Evolutionary conservation across 768 basidiomycete genomes (phyloP).

Genomic region (Pulveroboletus ravenelii): DNA sequence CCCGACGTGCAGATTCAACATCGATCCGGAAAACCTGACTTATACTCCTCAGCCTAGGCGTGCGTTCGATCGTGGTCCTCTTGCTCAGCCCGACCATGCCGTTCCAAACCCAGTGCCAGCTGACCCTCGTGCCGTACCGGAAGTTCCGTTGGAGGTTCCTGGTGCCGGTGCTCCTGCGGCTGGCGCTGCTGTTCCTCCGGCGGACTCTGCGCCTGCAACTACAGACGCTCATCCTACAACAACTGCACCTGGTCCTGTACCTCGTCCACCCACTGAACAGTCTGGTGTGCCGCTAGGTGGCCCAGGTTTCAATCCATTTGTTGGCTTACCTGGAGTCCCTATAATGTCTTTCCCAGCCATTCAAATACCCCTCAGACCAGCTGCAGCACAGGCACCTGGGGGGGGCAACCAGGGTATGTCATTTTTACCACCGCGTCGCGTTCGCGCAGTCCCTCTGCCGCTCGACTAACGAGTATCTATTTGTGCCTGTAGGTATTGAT

Average conservation of each 20-base stretch:
- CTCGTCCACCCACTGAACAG: slow-evolving; percentile 4
- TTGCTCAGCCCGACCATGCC: slow-evolving; percentile 10
- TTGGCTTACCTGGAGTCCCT: slow-evolving; percentile 20
- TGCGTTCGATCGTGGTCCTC: slow-evolving; percentile 11
- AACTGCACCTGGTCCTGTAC: neutral
- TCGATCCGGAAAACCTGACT: slow-evolving; percentile 75
- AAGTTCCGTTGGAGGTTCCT: slow-evolving; percentile 4
- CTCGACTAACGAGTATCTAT: slow-evolving; percentile 16
- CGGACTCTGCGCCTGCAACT: neutral
- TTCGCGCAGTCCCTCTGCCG: slow-evolving; percentile 12
- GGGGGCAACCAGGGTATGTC: slow-evolving; percentile 18
- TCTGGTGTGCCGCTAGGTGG: slow-evolving; percentile 2
- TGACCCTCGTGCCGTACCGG: slow-evolving; percentile 3
- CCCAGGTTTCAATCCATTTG: slow-evolving; percentile 18
- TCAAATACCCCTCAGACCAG: slow-evolving; percentile 21
- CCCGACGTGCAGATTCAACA: slow-evolving; percentile 78
- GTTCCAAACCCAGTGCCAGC: slow-evolving; percentile 13
- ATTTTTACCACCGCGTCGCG: neutral
- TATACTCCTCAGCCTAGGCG: slow-evolving; percentile 29
- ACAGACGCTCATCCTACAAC: slow-evolving; percentile 2
- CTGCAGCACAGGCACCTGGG: slow-evolving; percentile 6
- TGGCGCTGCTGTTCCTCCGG: slow-evolving; percentile 1
- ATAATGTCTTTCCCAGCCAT: slow-evolving; percentile 26
- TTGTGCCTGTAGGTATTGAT: slow-evolving; percentile 15
- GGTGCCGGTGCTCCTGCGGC: neutral